Conservation (phyloP, 345 rosid genomes). For the Gossypium thurberi region DNA sequence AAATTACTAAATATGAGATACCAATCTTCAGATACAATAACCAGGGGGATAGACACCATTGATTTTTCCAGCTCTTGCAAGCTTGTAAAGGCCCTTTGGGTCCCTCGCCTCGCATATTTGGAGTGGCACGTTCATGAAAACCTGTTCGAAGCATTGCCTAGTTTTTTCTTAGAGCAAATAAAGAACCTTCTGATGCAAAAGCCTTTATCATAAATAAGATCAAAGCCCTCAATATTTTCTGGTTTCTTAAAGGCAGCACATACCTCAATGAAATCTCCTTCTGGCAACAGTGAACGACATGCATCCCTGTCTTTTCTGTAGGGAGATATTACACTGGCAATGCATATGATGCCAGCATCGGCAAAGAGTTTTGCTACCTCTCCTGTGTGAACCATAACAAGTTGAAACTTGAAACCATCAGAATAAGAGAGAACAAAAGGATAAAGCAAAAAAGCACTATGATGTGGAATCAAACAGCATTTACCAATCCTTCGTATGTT, state of each 20-base stretch:
- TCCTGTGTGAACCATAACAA: slow-evolving; percentile 35
- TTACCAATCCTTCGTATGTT: slow-evolving; percentile 76
- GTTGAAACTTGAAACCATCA: background rate
- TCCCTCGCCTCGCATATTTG: slow-evolving; percentile 73
- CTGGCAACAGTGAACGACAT: slow-evolving; percentile 67
- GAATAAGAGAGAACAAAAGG: background rate
- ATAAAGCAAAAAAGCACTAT: background rate
- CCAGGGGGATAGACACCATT: slow-evolving; percentile 37
- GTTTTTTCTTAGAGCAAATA: slow-evolving; percentile 4
- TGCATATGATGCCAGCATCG: slow-evolving; percentile 76
- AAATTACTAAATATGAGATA: slow-evolving; percentile 4
- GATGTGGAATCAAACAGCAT: background rate
- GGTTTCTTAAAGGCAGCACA: slow-evolving; percentile 4
- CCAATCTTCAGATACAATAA: slow-evolving; percentile 8
- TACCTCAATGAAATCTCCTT: slow-evolving; percentile 79
- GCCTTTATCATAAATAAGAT: background rate
- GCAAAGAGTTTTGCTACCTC: slow-evolving; percentile 84
- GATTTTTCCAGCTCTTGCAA: slow-evolving; percentile 80
- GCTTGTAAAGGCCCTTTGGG: slow-evolving; percentile 84
- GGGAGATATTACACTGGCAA: slow-evolving; percentile 78
- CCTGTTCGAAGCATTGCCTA: slow-evolving; percentile 28
- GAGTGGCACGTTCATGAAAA: slow-evolving; percentile 71
- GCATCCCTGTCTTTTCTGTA: slow-evolving; percentile 61
- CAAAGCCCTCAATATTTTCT: background rate
- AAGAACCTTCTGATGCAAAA: background rate